Base-by-base conservation (phyloP, 805 yeast species). In the Zygosaccharomyces gambellarensis region DNA sequence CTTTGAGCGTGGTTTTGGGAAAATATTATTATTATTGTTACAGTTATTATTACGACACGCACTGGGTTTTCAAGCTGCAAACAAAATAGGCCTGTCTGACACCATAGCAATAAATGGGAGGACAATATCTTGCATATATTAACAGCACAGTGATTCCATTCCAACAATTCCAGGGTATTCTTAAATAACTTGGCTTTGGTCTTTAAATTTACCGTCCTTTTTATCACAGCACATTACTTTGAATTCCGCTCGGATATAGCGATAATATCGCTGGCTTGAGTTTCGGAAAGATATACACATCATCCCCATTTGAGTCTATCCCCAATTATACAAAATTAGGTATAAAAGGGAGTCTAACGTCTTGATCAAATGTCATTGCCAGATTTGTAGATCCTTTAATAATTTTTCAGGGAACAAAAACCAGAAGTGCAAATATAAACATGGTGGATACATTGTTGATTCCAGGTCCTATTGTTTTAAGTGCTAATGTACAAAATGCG, bases 381-480 rank as follows among this genome's bases (percentile, higher is more conserved):
- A 6, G 28, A 25, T 25, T 25, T n/a, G 3, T 5, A 11, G n/a
- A 11, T 9, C 8, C 21, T n/a, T 17, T n/a, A n/a, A 5, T 3
- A 30, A 11, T 5, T 8, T 30, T 30, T 3, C 17, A 14, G 6
- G 4, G 14, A 31, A n/a, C 4, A 4, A n/a, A 17, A n/a, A 12
- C 6, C 17, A 31, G 7, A 4, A 14, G 12, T 9, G 5, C 17
- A 17, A 6, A 5, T 7, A n/a, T 10, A 34, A 21, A 21, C 5
- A 39, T 34, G 40, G 48, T 45, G 19, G 59, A 58, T 21, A 61
- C 78, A 41, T 64, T 81, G 39, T 72, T 87, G 73, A 85, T 87
- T 57, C 94, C 96, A 17, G 96, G 96, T 34, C 95, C 96, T 52
- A 83, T 88, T 63, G 88, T 84, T 69, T 82, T 92, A 70, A 82